phyloP scores from a whole-genome alignment of 495 filamentous ascomycete species.

The Aspergillus sclerotioniger region DNA sequence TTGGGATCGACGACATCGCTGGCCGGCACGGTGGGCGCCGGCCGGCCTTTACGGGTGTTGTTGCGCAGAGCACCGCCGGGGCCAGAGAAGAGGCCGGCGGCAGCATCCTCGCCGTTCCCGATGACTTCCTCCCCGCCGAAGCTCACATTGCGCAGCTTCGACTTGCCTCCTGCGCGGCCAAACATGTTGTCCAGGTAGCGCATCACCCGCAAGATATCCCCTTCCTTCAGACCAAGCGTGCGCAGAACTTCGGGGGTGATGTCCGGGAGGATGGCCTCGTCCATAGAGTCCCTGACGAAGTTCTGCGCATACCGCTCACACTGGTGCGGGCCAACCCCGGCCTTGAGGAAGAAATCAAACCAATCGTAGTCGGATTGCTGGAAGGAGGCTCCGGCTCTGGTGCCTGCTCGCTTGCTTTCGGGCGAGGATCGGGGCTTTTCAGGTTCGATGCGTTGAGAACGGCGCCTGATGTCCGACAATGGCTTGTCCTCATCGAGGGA shows the following conservation, averaged over 20 bases:
- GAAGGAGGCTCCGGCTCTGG: conserved; percentile 53
- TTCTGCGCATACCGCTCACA: conserved; percentile 92
- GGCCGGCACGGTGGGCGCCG: conserved; percentile 77
- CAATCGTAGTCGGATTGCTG: conserved; percentile 79
- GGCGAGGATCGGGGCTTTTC: conserved; percentile 18
- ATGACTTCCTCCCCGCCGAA: conserved; percentile 58
- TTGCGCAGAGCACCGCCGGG: conserved; percentile 85
- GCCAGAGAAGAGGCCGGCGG: conserved; percentile 83
- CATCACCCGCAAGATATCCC: conserved; percentile 94
- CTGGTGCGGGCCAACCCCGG: conserved; percentile 84
- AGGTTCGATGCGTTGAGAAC: conserved; percentile 30
- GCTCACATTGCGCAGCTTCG: conserved; percentile 59
- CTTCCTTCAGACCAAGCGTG: conserved; percentile 87
- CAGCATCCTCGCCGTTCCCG: conserved; percentile 48
- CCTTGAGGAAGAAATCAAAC: conserved; percentile 96
- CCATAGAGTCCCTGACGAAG: conserved; percentile 90
- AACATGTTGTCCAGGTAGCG: conserved; percentile 83
- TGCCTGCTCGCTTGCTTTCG: conserved; percentile 37
- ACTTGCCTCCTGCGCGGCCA: conserved; percentile 57
- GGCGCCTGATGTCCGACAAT: conserved; percentile 69
- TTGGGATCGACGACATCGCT: conserved; percentile 84
- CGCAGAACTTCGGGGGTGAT: conserved; percentile 78
- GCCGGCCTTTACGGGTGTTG: conserved; percentile 92
- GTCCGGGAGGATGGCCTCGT: conserved; percentile 83
- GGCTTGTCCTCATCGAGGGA: conserved; percentile 97